Evolutionary conservation across 495 filamentous ascomycete genomes (phyloP), one percentile per base, ranked within the genome.

Genomic region (Tuber brumale): DNA sequence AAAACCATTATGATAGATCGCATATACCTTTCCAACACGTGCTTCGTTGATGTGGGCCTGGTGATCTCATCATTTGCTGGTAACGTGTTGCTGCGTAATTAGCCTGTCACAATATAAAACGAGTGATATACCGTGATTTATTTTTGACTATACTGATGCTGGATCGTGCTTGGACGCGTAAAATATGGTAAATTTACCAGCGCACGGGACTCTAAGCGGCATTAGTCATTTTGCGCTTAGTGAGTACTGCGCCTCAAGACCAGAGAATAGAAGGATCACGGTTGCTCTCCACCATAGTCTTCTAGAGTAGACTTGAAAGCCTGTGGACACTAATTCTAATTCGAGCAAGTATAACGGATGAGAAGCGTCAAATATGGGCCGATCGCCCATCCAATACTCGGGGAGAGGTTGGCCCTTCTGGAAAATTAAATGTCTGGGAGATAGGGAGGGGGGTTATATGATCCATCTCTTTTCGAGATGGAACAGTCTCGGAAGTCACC

Each of bases 1-100:
- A 66, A 66, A 66, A 66, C 14, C 57, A 18, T n/a, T 7, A 39
- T 39, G 37, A 39, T 39, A 66, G 57, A n/a, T 66, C 57, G 10
- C 12, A 31, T 31, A 66, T 66, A 31, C n/a, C n/a, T 14, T 31
- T 61, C 3, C 23, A 61, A 14, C n/a, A 61, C n/a, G n/a, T 31
- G 57, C 57, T 31, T 31, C n/a, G 57, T 16, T 18, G 27, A 66
- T 66, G n/a, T 31, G 27, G 57, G n/a, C 12, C 16, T 66, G n/a
- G n/a, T 66, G 57, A 66, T 66, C 57, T 66, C 57, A 66, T 66
- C 57, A 66, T 66, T 18, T 31, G 57, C 27, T 31, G 9, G 27
- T 66, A 66, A 66, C 57, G 57, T 66, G 57, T 66, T 66, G 57
- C 57, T 31, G n/a, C 12, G 57, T 31, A 66, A 66, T 66, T 66